phyloP scores from a whole-genome alignment of 163 green algal species.

The Chlamydomonas reinhardtii region DNA sequence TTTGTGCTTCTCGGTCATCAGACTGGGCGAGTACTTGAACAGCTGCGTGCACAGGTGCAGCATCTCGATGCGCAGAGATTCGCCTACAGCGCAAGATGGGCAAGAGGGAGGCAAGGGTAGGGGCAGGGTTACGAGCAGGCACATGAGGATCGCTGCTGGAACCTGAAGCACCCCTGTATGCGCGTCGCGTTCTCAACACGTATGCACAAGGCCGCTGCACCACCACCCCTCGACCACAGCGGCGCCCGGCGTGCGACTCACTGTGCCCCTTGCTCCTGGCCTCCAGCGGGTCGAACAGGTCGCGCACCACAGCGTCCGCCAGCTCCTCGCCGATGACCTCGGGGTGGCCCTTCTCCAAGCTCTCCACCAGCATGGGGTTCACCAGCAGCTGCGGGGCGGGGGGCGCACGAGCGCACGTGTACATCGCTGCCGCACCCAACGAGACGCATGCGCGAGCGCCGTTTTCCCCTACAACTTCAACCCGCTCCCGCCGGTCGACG shows the following conservation, averaged over 20 bases:
- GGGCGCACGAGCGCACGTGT: too few relatives aligned
- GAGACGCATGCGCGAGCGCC: too few relatives aligned
- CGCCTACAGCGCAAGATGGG: slow-evolving; percentile 31
- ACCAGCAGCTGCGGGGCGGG: slow-evolving; percentile 60
- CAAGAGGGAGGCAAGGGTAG: background rate
- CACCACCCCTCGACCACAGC: too few relatives aligned
- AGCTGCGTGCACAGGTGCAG: slow-evolving; percentile 62
- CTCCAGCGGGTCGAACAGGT: slow-evolving; percentile 50
- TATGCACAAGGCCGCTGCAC: too few relatives aligned
- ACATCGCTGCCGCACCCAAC: too few relatives aligned
- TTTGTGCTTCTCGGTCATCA: slow-evolving; percentile 71
- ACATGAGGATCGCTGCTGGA: too few relatives aligned
- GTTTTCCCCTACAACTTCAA: too few relatives aligned
- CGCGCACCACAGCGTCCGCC: slow-evolving; percentile 40
- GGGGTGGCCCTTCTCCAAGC: slow-evolving; percentile 35
- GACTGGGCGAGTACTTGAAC: slow-evolving; percentile 49
- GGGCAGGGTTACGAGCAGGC: background rate
- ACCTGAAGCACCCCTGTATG: too few relatives aligned
- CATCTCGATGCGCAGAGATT: slow-evolving; percentile 64
- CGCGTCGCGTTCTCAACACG: too few relatives aligned
- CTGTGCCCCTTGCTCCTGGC: slow-evolving; percentile 35
- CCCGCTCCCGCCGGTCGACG: too few relatives aligned
- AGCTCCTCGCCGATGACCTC: slow-evolving; percentile 51
- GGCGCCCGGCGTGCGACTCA: background rate
- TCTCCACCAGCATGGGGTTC: slow-evolving; percentile 57